Percentiles rank a stretch among this genome's conserved stretches.
phyloP scores from a whole-genome alignment of 192 early-diverging fungal species.

The Blastocladiella britannica region DNA sequence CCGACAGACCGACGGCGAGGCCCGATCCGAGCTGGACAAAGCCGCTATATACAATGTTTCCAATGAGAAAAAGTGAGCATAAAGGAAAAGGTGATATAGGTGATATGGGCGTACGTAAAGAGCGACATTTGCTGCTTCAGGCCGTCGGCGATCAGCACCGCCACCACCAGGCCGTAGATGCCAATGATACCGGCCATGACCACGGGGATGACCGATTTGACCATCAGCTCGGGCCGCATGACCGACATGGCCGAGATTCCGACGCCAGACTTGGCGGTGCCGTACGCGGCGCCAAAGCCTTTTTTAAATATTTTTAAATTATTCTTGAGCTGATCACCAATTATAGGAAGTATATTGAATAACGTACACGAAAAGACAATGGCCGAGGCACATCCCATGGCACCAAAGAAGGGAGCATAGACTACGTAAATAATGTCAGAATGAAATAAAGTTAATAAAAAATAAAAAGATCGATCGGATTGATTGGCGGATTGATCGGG shows the following conservation, averaged over 20 bases:
- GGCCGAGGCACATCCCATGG: conserved; percentile 73
- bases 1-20: conserved; percentile 57
- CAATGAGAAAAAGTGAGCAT: background rate
- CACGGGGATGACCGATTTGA: conserved; percentile 76
- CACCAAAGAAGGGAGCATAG: conserved; percentile 88
- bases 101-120: conserved; percentile 21
- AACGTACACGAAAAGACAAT: conserved; percentile 75
- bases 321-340: background rate
- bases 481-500: background rate
- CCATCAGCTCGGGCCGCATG: conserved; percentile 67
- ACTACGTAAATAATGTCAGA: conserved; percentile 8
- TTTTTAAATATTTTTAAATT: conserved; percentile 1
- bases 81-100: background rate
- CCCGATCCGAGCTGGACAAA: conserved; percentile 67
- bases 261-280: conserved; percentile 77
- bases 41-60: conserved; percentile 14
- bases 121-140: conserved; percentile 47
- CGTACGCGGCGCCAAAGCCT: conserved; percentile 82
- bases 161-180: conserved; percentile 93
- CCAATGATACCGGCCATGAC: conserved; percentile 99
- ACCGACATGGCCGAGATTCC: conserved; percentile 74
- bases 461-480: no score
- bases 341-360: background rate
- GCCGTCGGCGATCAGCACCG: conserved; percentile 69
- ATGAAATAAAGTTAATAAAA: no score